Evolutionary conservation across 148 eudicot genomes (phyloP).

Genomic region (Limonium bicolor): DNA sequence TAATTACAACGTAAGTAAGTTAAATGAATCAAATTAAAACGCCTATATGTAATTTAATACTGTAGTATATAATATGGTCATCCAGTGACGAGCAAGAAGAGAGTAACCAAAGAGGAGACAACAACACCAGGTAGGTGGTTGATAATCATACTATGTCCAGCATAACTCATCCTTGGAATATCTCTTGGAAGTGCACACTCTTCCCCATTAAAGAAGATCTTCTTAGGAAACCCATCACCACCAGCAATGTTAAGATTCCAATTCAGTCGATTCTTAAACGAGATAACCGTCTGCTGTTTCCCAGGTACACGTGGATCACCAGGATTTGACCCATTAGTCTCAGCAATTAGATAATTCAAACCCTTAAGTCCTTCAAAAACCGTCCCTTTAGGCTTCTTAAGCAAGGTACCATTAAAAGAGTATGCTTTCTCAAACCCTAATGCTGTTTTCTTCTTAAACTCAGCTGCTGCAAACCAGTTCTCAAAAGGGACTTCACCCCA

Average conservation of each 20-base stretch:
- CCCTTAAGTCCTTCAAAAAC: constrained; percentile 48
- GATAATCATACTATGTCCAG: no score
- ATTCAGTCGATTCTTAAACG: constrained; percentile 38
- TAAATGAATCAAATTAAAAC: no score
- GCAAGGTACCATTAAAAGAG: constrained; percentile 52
- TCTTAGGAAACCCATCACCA: constrained; percentile 56
- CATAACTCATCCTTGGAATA: constrained; percentile 34
- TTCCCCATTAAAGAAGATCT: constrained; percentile 60
- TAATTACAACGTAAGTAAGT: no score
- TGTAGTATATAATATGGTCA: no score
- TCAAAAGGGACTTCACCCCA: constrained; percentile 29
- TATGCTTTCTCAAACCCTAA: constrained; percentile 60
- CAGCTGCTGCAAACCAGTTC: constrained; percentile 50
- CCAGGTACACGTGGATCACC: constrained; percentile 57
- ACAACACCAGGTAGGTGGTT: no score
- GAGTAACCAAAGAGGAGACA: no score
- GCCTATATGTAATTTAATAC: no score
- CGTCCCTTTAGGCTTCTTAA: constrained; percentile 28
- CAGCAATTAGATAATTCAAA: constrained; percentile 55
- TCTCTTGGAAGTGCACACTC: constrained; percentile 54
- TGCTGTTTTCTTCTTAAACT: constrained; percentile 36
- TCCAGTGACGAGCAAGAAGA: no score
- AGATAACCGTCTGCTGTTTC: constrained; percentile 60
- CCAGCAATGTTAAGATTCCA: constrained; percentile 28
- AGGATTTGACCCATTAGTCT: constrained; percentile 31